phyloP scores from a whole-genome alignment of 2,329 filamentous ascomycete species.

The Rhinocladiella similis region DNA sequence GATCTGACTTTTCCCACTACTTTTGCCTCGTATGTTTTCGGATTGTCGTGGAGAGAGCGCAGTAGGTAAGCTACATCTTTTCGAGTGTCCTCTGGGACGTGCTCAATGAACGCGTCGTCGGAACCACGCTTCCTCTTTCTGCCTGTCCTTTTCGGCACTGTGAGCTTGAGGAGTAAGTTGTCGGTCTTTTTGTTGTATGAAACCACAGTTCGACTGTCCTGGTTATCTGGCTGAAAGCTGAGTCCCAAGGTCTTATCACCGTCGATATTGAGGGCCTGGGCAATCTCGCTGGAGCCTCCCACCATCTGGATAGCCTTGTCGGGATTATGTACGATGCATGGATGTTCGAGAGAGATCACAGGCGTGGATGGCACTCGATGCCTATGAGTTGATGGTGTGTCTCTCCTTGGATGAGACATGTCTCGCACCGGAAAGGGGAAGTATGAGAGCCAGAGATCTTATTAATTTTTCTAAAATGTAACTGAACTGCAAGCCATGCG shows the following conservation, averaged over 20 bases:
- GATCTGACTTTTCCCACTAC: conserved; percentile 71
- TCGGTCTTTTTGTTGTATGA: conserved; percentile 75
- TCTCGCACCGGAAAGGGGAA: background rate
- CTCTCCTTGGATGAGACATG: conserved; percentile 2
- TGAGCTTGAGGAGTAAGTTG: conserved; percentile 83
- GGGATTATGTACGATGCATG: conserved; percentile 64
- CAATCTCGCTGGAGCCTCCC: conserved; percentile 56
- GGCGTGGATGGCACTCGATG: conserved; percentile 53
- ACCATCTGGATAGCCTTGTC: conserved; percentile 65
- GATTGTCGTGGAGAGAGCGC: conserved; percentile 70
- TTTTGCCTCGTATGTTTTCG: conserved; percentile 65
- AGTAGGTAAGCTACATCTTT: conserved; percentile 58
- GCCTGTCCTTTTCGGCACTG: conserved; percentile 81
- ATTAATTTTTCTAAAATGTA: background rate
- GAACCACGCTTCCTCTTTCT: conserved; percentile 82
- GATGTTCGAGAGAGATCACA: conserved; percentile 66
- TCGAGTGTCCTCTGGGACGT: conserved; percentile 42
- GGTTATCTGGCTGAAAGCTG: conserved; percentile 78
- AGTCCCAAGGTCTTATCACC: conserved; percentile 59
- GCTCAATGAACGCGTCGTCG: conserved; percentile 61
- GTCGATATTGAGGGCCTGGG: conserved; percentile 50
- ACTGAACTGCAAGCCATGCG: too few species aligned
- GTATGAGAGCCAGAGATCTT: background rate
- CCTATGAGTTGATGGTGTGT: conserved; percentile 42
- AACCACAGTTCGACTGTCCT: conserved; percentile 72